Evolutionary conservation across 805 yeast species (phyloP), one percentile per base, ranked within the genome.

Genomic region (Metschnikowia reukaufii): DNA sequence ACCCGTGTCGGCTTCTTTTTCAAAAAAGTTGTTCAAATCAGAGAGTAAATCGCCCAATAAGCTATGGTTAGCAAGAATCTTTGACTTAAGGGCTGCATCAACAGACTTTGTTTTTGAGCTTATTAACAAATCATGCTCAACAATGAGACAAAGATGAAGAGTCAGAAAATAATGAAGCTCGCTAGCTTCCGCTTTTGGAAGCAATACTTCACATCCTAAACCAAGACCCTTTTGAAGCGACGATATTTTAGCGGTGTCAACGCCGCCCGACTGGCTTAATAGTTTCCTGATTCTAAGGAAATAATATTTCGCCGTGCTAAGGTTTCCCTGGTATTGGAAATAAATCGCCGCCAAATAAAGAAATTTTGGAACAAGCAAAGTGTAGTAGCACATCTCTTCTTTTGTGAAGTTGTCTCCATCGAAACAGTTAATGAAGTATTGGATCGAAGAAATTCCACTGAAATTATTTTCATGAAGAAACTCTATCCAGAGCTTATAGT

Each of bases 301-400:
- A 48, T 73, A 73, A 46, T 65, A 67, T 44, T 71, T 67, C 1
- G 81, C 72, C 1, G 64, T 58, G 16, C 59, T 57, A 4, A 68
- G 45, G 17, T 73, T 65, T 4, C 74, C 73, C 9, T 57, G 52
- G 13, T 59, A 48, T 41, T 77, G 82, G 49, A 65, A 61, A 42
- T 66, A 64, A 3, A 68, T 38, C 1, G 72, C 82, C 39, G 69
- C 65, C 16, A 77, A 48, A 48, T 72, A 75, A 23, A 64, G 65
- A 4, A 74, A 56, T 31, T 62, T 58, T 2, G 78, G 72, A 4
- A 72, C 48, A 17, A 76, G 47, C 20, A 60, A 58, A 39, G 65
- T 67, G 48, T 67, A 72, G 20, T 66, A 56, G n/a, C 61, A 49
- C 42, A 69, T 51, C 42, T 77, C 79, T 48, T 69, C 74, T 2